Percentiles rank a stretch among this genome's conserved stretches.
Evolutionary conservation across 768 basidiomycete species (phyloP).

Genomic region (Phylloporus rhodoxanthus): DNA sequence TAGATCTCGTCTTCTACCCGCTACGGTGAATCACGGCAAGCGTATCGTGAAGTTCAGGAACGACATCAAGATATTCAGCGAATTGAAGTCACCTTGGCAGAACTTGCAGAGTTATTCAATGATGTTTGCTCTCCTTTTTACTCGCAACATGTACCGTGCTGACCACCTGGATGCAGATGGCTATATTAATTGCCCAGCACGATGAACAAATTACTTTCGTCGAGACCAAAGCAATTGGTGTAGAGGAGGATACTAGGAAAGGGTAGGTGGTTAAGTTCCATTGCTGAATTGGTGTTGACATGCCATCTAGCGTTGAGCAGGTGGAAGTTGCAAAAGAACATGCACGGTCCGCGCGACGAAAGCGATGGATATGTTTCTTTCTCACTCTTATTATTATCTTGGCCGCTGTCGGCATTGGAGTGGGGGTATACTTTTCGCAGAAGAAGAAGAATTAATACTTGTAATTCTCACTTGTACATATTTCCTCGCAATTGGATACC

Average conservation of each 20-base stretch:
- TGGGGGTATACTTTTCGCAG: conserved; percentile 26
- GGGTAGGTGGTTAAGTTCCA: conserved; percentile 45
- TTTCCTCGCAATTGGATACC: neutral
- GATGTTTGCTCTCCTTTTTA: conserved; percentile 46
- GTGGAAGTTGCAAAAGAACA: conserved; percentile 63
- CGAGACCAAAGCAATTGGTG: conserved; percentile 55
- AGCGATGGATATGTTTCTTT: conserved; percentile 83
- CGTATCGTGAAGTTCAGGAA: conserved; percentile 83
- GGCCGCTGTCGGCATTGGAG: conserved; percentile 33
- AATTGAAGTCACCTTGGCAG: conserved; percentile 84
- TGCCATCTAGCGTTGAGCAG: conserved; percentile 45
- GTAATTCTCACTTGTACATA: neutral
- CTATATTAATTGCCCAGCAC: conserved; percentile 70
- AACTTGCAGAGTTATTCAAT: conserved; percentile 81
- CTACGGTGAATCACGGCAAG: conserved; percentile 78
- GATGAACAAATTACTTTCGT: conserved; percentile 65
- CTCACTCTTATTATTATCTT: conserved; percentile 55
- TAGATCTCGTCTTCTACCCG: conserved; percentile 72
- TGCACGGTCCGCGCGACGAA: conserved; percentile 66
- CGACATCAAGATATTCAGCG: conserved; percentile 79
- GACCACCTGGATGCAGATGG: conserved; percentile 50
- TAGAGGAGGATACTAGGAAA: conserved; percentile 61
- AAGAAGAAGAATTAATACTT: neutral
- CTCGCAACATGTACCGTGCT: neutral
- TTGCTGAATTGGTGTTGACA: neutral